Evolutionary conservation across 73 alveolate species (phyloP).

Genomic region (Breviolum minutum): DNA sequence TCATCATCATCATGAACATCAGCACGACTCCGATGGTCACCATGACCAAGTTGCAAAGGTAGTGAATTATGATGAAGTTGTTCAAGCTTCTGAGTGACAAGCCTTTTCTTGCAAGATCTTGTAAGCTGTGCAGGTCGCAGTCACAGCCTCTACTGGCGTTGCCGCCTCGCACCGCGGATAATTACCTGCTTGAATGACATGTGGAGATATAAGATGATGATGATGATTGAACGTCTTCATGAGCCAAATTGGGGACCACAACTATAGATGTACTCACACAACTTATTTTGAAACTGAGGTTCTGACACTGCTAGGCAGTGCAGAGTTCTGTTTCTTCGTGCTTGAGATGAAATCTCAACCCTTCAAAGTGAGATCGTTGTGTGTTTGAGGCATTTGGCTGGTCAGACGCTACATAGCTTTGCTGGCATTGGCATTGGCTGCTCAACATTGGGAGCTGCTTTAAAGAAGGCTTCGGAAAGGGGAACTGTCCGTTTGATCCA

Average conservation of each 20-base stretch:
- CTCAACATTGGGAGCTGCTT: background rate
- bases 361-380: background rate
- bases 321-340: too few relatives aligned
- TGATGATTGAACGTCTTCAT: too few relatives aligned
- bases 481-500: background rate
- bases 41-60: background rate
- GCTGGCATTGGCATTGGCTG: constrained; percentile 75
- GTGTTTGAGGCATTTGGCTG: constrained; percentile 80
- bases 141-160: constrained; percentile 76
- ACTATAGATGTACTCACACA: too few relatives aligned
- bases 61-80: background rate
- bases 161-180: constrained; percentile 64
- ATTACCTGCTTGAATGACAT: background rate
- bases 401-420: constrained; percentile 80
- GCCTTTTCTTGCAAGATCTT: background rate
- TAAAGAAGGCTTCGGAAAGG: constrained; percentile 25
- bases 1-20: too few relatives aligned
- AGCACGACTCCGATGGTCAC: background rate
- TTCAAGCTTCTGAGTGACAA: background rate
- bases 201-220: background rate
- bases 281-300: too few relatives aligned
- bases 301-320: too few relatives aligned
- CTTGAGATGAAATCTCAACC: background rate
- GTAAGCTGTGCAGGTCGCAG: constrained; percentile 48
- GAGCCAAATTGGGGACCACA: too few relatives aligned